Percentiles rank a stretch among this genome's conserved stretches.
Conservation (phyloP, 768 basidiomycete genomes). For the Boletus eberwhitei region DNA sequence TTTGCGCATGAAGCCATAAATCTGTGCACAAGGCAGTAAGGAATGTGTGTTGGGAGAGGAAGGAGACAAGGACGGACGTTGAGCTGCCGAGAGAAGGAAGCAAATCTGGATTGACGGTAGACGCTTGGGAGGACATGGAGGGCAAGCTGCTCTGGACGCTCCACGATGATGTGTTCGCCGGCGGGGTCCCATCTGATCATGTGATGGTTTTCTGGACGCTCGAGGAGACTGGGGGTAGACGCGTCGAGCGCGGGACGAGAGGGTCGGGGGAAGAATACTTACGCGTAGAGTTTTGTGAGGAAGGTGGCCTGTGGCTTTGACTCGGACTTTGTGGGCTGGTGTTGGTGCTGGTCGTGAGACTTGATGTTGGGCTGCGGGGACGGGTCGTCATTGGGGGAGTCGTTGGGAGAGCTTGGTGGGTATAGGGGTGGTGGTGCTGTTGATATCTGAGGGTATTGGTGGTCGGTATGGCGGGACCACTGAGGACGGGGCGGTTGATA, state of each 20-base stretch:
- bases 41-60: slow-evolving; percentile 19
- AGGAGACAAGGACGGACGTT: slow-evolving; percentile 63
- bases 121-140: slow-evolving; percentile 91
- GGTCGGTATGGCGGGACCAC: slow-evolving; percentile 33
- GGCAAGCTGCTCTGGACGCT: slow-evolving; percentile 89
- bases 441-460: slow-evolving; percentile 34
- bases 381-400: slow-evolving; percentile 47
- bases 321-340: slow-evolving; percentile 62
- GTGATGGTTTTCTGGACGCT: slow-evolving; percentile 89
- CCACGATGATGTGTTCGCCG: slow-evolving; percentile 94
- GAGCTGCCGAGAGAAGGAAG: slow-evolving; percentile 95
- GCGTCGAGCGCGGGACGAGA: slow-evolving; percentile 17
- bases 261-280: slow-evolving; percentile 34
- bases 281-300: slow-evolving; percentile 95
- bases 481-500: slow-evolving; percentile 40
- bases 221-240: slow-evolving; percentile 60
- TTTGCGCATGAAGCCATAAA: slow-evolving; percentile 98
- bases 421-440: slow-evolving; percentile 32
- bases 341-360: slow-evolving; percentile 43
- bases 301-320: slow-evolving; percentile 92
- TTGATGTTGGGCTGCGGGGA: slow-evolving; percentile 35
- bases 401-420: slow-evolving; percentile 37
- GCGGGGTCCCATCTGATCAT: slow-evolving; percentile 97
- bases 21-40: slow-evolving; percentile 47
- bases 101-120: slow-evolving; percentile 95